A percentile compares a stretch with the other conserved stretches of the same genome.
These are phyloP conservation scores for Botryotinia convoluta DNA, from an alignment of 2,329 filamentous ascomycete species.

Conservation along the genomic window DNA sequence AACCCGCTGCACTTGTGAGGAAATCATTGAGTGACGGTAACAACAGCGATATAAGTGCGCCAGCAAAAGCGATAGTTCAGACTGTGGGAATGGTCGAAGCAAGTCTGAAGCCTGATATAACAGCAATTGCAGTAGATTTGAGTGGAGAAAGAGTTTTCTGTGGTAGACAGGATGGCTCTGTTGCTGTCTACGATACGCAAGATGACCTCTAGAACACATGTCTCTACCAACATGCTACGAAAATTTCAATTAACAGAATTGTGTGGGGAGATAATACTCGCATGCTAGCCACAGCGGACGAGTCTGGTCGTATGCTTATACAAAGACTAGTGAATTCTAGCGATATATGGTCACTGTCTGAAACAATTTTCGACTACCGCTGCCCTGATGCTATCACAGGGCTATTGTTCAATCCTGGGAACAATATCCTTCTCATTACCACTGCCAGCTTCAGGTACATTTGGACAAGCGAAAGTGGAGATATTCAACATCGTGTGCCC, in stretches of 20 bases:
- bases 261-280: not conserved
- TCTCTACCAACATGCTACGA: not conserved
- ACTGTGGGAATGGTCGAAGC: not conserved
- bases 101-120: not conserved
- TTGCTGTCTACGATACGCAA: not conserved
- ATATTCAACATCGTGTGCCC: not conserved
- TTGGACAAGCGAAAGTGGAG: not conserved
- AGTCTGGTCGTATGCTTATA: not conserved
- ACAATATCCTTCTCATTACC: not conserved
- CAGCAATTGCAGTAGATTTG: not conserved
- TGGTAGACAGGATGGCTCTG: not conserved
- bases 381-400: not conserved
- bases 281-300: not conserved
- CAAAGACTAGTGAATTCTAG: not conserved
- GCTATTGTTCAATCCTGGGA: not conserved
- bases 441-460: not conserved
- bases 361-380: not conserved
- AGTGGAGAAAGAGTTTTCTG: not conserved
- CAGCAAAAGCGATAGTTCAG: not conserved
- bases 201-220: not conserved
- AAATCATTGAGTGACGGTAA: not conserved
- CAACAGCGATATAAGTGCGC: not conserved
- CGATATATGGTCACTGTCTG: not conserved
- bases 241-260: not conserved
- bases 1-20: not conserved